Evolutionary conservation across 225 moss, liverwort and hornwort genomes (phyloP).

Genomic region (Climacium dendroides): DNA sequence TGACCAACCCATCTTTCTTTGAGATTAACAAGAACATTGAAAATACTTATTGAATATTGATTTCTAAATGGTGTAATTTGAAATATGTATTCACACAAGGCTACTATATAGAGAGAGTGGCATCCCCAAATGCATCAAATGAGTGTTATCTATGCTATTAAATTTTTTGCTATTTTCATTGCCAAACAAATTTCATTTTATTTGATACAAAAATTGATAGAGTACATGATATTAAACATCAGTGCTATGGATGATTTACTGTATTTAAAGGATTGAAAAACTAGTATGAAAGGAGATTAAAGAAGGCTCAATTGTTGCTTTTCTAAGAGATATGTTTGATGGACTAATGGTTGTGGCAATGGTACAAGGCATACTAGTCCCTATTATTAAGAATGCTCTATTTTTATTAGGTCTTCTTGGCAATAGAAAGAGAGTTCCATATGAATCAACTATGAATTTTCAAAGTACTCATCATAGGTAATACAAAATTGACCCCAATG

Average conservation of each 20-base stretch:
- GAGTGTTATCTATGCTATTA: background rate
- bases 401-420: background rate
- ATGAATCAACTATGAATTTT: background rate
- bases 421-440: background rate
- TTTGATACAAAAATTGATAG: background rate
- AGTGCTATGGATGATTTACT: rapidly evolving
- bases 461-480: background rate
- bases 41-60: no score
- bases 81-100: no score
- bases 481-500: background rate
- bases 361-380: rapidly evolving
- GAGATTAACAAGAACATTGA: background rate
- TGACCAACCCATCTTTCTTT: rapidly evolving
- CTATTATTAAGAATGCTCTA: rapidly evolving
- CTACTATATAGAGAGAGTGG: rapidly evolving
- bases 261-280: background rate
- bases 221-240: rapidly evolving
- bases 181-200: background rate
- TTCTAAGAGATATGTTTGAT: no score
- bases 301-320: rapidly evolving
- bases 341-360: no score
- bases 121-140: background rate
- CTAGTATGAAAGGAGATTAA: rapidly evolving
- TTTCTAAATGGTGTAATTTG: no score
- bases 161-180: no score